Conservation (phyloP, 495 filamentous ascomycete species). For the Penicillium taxi region DNA sequence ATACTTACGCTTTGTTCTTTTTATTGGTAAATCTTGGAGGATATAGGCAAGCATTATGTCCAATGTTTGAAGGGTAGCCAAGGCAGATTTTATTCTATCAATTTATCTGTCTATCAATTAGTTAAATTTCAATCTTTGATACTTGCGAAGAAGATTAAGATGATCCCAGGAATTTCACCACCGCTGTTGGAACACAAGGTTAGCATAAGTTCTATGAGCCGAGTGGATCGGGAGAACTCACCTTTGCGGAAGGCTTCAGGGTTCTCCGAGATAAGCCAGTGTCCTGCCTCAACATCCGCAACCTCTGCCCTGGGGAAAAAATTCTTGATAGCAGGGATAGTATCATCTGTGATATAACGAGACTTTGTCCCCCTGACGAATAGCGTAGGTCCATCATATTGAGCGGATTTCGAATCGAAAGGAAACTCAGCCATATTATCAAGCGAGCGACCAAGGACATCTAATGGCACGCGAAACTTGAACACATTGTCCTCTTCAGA, state of each 20-base stretch:
- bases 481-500: slow-evolving; percentile 31
- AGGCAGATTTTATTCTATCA: no score
- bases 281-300: slow-evolving; percentile 77
- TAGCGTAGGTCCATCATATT: slow-evolving; percentile 69
- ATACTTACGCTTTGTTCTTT: no score
- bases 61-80: no score
- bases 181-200: slow-evolving; percentile 24
- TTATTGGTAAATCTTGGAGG: no score
- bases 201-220: neutral
- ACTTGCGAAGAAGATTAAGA: slow-evolving; percentile 8
- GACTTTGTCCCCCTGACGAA: slow-evolving; percentile 80
- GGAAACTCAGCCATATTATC: slow-evolving; percentile 75
- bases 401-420: slow-evolving; percentile 44
- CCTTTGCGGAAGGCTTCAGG: slow-evolving; percentile 78
- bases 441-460: slow-evolving; percentile 47
- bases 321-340: slow-evolving; percentile 74
- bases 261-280: slow-evolving; percentile 93
- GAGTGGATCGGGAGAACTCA: slow-evolving; percentile 31
- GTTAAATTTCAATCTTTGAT: no score
- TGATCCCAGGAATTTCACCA: slow-evolving; percentile 32
- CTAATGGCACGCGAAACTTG: slow-evolving; percentile 54
- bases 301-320: slow-evolving; percentile 84
- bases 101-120: no score
- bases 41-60: no score
- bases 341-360: slow-evolving; percentile 78